These are phyloP conservation scores for Candida adriatica DNA, from an alignment of 805 yeast species.

Conservation along the genomic window DNA sequence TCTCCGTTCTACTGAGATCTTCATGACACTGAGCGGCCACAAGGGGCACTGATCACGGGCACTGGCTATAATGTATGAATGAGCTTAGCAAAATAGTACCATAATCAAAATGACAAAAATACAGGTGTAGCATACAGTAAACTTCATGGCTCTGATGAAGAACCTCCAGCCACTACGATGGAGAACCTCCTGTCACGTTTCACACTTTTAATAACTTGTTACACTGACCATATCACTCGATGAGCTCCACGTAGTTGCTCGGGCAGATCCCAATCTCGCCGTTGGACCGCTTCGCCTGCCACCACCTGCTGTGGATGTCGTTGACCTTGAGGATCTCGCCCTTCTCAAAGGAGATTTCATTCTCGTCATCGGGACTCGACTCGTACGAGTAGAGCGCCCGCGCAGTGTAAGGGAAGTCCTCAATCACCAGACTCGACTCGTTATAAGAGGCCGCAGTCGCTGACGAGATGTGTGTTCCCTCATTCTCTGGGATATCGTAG, in stretches of 20 bases:
- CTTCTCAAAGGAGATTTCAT: conserved; percentile 83
- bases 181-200: too few species aligned
- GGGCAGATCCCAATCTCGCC: conserved; percentile 98
- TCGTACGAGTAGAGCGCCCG: conserved; percentile 79
- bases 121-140: background rate
- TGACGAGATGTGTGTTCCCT: conserved; percentile 16
- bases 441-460: conserved; percentile 8
- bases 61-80: too few species aligned
- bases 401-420: conserved; percentile 73
- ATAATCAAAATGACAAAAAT: background rate
- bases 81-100: background rate
- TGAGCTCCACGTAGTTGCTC: conserved; percentile 80
- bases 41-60: too few species aligned
- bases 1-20: conserved; percentile 59
- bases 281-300: conserved; percentile 87
- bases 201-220: too few species aligned
- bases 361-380: conserved; percentile 88
- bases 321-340: conserved; percentile 90
- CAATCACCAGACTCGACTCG: conserved; percentile 26
- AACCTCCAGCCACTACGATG: too few species aligned
- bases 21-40: too few species aligned
- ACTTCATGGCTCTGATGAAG: too few species aligned
- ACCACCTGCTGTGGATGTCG: conserved; percentile 95
- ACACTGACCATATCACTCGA: conserved; percentile 31
- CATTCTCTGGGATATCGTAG: conserved; percentile 13